Evolutionary conservation across 2,329 filamentous ascomycete species (phyloP).

Genomic region (Paracorniculantispora psalliotae): DNA sequence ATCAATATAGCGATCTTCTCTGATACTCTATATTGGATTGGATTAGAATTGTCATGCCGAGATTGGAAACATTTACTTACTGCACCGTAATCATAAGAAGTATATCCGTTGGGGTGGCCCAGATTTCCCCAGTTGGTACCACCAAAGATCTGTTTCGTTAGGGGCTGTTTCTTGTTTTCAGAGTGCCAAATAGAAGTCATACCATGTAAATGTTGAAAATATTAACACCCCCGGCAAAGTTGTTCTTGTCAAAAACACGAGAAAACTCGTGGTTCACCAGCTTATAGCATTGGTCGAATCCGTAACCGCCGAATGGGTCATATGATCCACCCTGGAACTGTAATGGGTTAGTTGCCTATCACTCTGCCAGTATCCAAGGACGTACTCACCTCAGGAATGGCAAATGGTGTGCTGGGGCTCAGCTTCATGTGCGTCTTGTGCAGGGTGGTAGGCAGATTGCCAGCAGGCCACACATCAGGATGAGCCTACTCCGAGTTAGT

Average conservation of each 20-base stretch:
- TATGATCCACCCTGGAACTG: conserved; percentile 68
- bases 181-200: conserved; percentile 13
- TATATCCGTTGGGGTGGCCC: conserved; percentile 62
- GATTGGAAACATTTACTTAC: conserved; percentile 22
- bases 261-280: conserved; percentile 70
- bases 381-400: conserved; percentile 49
- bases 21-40: conserved; percentile 39
- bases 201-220: conserved; percentile 76
- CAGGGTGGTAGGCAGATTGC: conserved; percentile 40
- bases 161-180: conserved; percentile 2
- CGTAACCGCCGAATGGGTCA: conserved; percentile 69
- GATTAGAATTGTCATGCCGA: background rate
- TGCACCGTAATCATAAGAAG: conserved; percentile 51
- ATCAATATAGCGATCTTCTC: conserved; percentile 61
- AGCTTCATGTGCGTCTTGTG: conserved; percentile 50
- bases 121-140: conserved; percentile 83
- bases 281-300: conserved; percentile 61
- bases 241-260: conserved; percentile 75
- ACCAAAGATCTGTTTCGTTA: conserved; percentile 51
- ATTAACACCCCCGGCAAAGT: conserved; percentile 59
- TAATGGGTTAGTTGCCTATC: background rate
- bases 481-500: conserved; percentile 34
- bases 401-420: conserved; percentile 61
- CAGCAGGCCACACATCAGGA: conserved; percentile 35
- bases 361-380: background rate